Evolutionary conservation across 163 green algal species (phyloP), one percentile per base, ranked within the genome.

Genomic region (Scenedesmus sp.): DNA sequence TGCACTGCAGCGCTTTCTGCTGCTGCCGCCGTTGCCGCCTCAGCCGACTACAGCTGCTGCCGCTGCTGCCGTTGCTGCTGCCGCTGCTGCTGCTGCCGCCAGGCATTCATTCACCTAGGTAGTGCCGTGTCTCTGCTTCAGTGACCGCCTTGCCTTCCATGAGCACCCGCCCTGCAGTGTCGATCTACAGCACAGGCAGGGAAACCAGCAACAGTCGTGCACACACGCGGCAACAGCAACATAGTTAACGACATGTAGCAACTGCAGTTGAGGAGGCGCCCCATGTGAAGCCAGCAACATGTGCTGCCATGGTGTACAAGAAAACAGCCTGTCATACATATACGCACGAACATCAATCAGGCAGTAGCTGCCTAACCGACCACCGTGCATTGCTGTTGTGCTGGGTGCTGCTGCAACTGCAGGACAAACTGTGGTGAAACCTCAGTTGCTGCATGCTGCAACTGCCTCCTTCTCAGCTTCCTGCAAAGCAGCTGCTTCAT

Each of bases 141-240:
- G 94, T 23, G 2, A 96, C 92, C 1, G 95, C 94, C 86, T 92
- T 85, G 79, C 92, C 92, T 15, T 96, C 94, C 18, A 96, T 92
- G 34, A 98, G 90, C 13, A 94, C 94, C 73, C 97, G 77, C 3
- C 96, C 96, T 2, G 92, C 95, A 2, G 96, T 97, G 85, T 98
- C 95, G 2, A 98, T 96, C 64, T 89, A 26, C 87, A 82, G 12
- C 70, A 64, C 79, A 59, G 52, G 12, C 83, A 77, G 64, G 13
- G 15, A 23, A 52, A 54, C 1, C 76, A 84, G n/a, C 76, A 5
- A 59, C 34, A 59, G 76, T 26, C 9, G n/a, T 59, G n/a, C 26
- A 56, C 26, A 23, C 16, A 56, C 6, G 16, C 16, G 26, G 34
- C 34, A 46, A 46, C 34, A 46, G 34, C 34, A 46, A 46, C 34